phyloP scores from a whole-genome alignment of 1,284 basidiomycete genomes.

The Ustilago lituana region DNA sequence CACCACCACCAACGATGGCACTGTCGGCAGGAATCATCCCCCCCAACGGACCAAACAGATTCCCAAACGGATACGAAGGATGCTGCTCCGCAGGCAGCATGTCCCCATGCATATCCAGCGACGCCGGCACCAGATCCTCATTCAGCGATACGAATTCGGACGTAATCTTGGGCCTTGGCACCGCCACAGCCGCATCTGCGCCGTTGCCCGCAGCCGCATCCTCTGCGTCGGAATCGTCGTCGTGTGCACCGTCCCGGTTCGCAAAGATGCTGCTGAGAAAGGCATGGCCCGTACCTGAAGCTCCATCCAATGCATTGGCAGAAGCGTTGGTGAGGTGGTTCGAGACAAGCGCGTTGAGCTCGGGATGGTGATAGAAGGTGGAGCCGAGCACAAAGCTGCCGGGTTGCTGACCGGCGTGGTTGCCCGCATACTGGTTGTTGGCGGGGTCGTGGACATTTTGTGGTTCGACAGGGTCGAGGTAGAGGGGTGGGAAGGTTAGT shows the following conservation, averaged over 20 bases:
- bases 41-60: conserved; percentile 43
- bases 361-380: conserved; percentile 49
- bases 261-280: conserved; percentile 35
- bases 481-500: conserved; percentile 50
- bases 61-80: conserved; percentile 58
- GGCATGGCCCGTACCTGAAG: conserved; percentile 14
- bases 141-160: conserved; percentile 43
- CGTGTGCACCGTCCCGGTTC: conserved; percentile 26
- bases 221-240: conserved; percentile 28
- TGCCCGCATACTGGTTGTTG: conserved; percentile 8
- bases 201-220: conserved; percentile 6
- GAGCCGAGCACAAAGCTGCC: conserved; percentile 42
- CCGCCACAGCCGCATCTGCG: conserved; percentile 11
- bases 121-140: conserved; percentile 55
- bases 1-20: conserved; percentile 35
- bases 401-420: conserved; percentile 14
- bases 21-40: conserved; percentile 38
- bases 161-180: conserved; percentile 38
- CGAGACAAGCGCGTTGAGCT: conserved; percentile 42
- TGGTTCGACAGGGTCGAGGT: conserved; percentile 40
- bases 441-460: conserved; percentile 13
- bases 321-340: conserved; percentile 40
- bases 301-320: conserved; percentile 20
- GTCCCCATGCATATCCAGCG: conserved; percentile 55
- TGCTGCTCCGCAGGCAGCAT: conserved; percentile 61